Evolutionary conservation across 768 basidiomycete species (phyloP), one percentile per base, ranked within the genome.

Genomic region (Tricholoma sp.): DNA sequence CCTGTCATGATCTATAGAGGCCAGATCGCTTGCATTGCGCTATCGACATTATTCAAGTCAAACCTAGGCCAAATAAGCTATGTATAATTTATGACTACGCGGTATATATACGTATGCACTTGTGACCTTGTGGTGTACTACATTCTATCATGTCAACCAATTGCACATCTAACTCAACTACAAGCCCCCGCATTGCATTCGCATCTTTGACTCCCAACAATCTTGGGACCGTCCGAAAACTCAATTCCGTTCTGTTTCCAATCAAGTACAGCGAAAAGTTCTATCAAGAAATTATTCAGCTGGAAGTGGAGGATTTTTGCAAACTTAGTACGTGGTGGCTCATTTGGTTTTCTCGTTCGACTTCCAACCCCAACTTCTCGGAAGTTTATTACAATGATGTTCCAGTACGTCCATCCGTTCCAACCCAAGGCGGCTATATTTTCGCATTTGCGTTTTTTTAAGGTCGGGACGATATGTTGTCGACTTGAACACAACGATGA

Each of bases 381-480:
- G 35, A 11, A 94, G 94, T 94, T 50, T 94, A 94, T 73, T 94
- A 88, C 74, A 94, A 94, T 74, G 93, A 96, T 74, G 78, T 96
- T 57, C 91, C 94, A 47, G 80, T 79, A 65, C 59, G 76, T 72
- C 56, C 34, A 43, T 43, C 37, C 46, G 1, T 58, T 59, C 37
- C 56, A 29, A 45, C 18, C 24, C 11, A 12, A 4, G 10, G 41
- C 37, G 16, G 14, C 19, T 45, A 22, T 45, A 22, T 22, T 2
- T 31, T 18, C n/a, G n/a, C 60, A 63, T 63, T n/a, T n/a, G 56
- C 53, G 29, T 59, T 58, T 59, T 59, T 56, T 47, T 57, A 65
- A 79, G 77, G 86, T 95, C 60, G 93, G 94, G 58, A 91, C 86
- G 4, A 82, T 94, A 65, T 93, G 90, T 71, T 92, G 89, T 74